Base-by-base conservation (phyloP, 1,139 yeast genomes). In the Arxiozyma bovina region DNA sequence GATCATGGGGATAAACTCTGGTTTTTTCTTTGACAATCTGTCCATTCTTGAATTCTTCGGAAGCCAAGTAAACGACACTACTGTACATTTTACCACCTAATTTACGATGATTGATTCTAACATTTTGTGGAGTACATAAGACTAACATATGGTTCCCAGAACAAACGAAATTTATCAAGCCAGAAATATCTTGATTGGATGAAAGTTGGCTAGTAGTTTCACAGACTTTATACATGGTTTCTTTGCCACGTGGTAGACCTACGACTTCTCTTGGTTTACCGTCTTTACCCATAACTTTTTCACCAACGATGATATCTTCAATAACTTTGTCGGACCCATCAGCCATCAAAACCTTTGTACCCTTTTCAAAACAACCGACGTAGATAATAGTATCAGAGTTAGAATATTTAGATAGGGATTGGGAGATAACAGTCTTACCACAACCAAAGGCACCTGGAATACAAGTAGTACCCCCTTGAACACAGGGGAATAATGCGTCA, bases 361-460 rank as follows among this genome's bases (percentile, higher is more conserved):
- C 73, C 54, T 63, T 59, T 11, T 64, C 65, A 46, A 63, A 73
- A 70, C 86, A 86, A 55, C 96, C 97, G 53, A 89, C 96, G 68
- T 93, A 93, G 67, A 91, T 87, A 72, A 93, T 93, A 55, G 88
- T 87, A 72, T 93, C 98, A 25, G 98, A 93, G 80, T 93, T 93
- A 59, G 99, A 93, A 75, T 84, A 93, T 74, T 93, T 93, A 61
- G 99, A 93, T 69, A 93, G 79, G 1, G 98, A 89, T 77, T 93
- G 99, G 41, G 99, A 93, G 71, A 93, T 93, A 67, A 93, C 99
- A 15, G 99, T 93, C 74, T 93, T 93, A 74, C 99, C 99, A 77
- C 98, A 93, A 59, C 99, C 99, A 68, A 93, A 93, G 60, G 99
- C 99, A 74, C 99, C 99, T 50, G 99, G 99, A 71, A 93, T 93